These are phyloP conservation scores for Emergomyces orientalis DNA, from an alignment of 2,329 filamentous ascomycete species.

Conservation along the genomic window DNA sequence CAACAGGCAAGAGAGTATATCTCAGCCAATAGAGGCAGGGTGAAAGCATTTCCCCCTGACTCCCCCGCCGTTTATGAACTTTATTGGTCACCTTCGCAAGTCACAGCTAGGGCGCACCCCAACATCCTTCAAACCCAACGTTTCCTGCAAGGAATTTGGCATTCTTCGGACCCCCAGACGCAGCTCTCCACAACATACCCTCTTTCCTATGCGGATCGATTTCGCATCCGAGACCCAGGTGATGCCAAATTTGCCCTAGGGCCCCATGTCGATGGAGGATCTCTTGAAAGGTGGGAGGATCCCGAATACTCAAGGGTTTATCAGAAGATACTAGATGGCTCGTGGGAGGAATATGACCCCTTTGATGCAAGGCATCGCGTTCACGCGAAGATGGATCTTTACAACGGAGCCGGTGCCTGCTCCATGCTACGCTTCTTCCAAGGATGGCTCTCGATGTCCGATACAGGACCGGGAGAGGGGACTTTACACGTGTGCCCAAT, in stretches of 20 bases:
- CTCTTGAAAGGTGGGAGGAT: slow-evolving; percentile 64
- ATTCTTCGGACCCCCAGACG: slow-evolving; percentile 30
- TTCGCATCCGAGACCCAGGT: slow-evolving; percentile 63
- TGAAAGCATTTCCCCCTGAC: slow-evolving; percentile 54
- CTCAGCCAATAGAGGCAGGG: slow-evolving; percentile 44
- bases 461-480: slow-evolving; percentile 61
- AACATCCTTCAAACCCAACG: slow-evolving; percentile 53
- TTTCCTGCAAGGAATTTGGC: slow-evolving; percentile 57
- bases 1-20: slow-evolving; percentile 57
- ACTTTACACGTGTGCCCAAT: slow-evolving; percentile 75
- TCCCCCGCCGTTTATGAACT: slow-evolving; percentile 65
- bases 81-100: slow-evolving; percentile 63
- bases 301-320: slow-evolving; percentile 64
- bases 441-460: slow-evolving; percentile 69
- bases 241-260: slow-evolving; percentile 62
- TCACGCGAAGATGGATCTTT: slow-evolving; percentile 60
- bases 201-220: slow-evolving; percentile 59
- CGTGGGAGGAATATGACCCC: slow-evolving; percentile 73
- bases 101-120: slow-evolving; percentile 57
- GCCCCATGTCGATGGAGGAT: slow-evolving; percentile 64
- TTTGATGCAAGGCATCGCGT: slow-evolving; percentile 68
- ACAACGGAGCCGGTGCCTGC: slow-evolving; percentile 72
- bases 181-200: slow-evolving; percentile 48
- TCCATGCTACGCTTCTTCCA: slow-evolving; percentile 83
- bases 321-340: slow-evolving; percentile 59